Base-by-base conservation (phyloP, 163 green algal genomes). In the Smithsoniella earleae region DNA sequence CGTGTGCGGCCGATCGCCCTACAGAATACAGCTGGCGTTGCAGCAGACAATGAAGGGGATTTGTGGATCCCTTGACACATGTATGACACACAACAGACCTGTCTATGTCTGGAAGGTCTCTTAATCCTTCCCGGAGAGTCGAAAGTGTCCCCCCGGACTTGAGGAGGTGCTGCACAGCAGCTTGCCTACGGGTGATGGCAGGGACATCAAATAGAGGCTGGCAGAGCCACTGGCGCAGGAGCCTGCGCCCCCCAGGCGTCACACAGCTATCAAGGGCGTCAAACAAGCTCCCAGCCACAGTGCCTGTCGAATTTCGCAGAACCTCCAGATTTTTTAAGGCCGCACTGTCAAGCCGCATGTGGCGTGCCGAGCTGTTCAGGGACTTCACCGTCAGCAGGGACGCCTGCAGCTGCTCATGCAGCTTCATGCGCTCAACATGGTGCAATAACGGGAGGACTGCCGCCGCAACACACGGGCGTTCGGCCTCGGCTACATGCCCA, bases 321-420 rank as follows among this genome's bases (percentile, higher is more conserved):
- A 90, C 72, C 66, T 87, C 82, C 73, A 90, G 75, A 8, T 72
- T 80, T 3, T 46, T 45, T 2, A 90, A 74, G 8, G 84, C 78
- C 1, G 66, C 76, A 38, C 77, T 73, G 74, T 90, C 85, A 3
- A 90, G 77, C 31, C 85, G 38, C 74, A 89, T 82, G 62, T 76
- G 45, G 3, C 79, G 77, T 45, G 75, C 62, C 22, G 34, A 54
- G 49, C 1, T 27, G 5, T 36, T 27, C 49, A 64, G 13, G 13
- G 49, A 27, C 6, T 27, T 18, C 0, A 64, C 49, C 49, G 31
- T 25, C 49, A 69, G 58, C 20, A 69, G 30, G 4, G 31, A 30
- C 20, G 20, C 27, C 16, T 40, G 31, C 27, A 69, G 58, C 4
- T 69, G 6, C n/a, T 69, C 58, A 5, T n/a, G 25, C n/a, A 69